Base-by-base conservation (phyloP, 1,139 yeast genomes). In the Blastobotrys buckinghamii region DNA sequence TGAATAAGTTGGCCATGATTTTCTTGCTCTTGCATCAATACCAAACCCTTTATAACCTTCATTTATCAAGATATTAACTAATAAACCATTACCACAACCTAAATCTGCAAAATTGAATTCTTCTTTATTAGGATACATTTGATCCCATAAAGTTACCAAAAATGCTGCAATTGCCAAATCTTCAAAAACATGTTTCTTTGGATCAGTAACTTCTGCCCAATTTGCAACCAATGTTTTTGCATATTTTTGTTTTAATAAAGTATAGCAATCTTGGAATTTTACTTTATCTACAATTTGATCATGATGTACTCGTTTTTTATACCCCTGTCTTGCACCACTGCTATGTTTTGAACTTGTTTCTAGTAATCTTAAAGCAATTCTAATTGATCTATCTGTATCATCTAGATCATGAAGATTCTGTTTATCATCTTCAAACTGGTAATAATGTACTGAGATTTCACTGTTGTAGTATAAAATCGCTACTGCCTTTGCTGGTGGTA, bases 161-260 rank as follows among this genome's bases (percentile, higher is more conserved):
- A 90, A 92, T 0, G 97, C 96, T 0, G 97, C 97, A 57, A 92
- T 90, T 1, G 96, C 95, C 49, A 92, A 76, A 63, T 92, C 98
- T 70, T 92, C 98, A 69, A 90, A 92, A 0, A 90, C 97, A 67
- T 92, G 98, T 64, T 92, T 92, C 58, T 82, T 78, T 1, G 97
- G 97, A 65, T 92, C 97, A 1, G 98, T 92, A 41, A 83, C 81
- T 66, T 92, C 98, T 19, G 76, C 80, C 98, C 98, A 92, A 57
- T 76, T 77, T 37, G 82, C 84, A n/a, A 89, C 90, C 48, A 90
- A 68, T 19, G 71, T 68, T 38, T 82, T 78, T 0, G 96, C 87
- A 63, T 90, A 86, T 63, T 82, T 85, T 63, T 84, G 86, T 68
- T 92, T 92, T 58, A 92, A 72, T 29, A 78, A 73, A 40, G 87